Percentiles rank a stretch among this genome's conserved stretches.
Evolutionary conservation across 1,284 basidiomycete species (phyloP).

Genomic region (Malassezia psittaci): DNA sequence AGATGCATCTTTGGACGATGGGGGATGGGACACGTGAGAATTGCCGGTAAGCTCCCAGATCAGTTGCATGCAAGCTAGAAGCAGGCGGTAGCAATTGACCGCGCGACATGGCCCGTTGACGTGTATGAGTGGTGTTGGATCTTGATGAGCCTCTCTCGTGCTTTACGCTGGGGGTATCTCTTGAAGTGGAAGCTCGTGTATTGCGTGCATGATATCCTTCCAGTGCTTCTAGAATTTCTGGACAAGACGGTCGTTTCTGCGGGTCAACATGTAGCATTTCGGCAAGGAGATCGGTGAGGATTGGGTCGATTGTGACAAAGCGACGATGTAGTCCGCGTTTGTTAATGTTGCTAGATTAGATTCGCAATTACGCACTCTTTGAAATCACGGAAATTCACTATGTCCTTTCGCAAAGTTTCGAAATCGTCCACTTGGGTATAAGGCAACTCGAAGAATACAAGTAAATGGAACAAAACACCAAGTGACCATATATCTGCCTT

Average conservation of each 20-base stretch:
- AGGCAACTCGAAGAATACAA: conserved; percentile 67
- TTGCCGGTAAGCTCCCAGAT: too few species aligned
- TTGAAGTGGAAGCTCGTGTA: background rate
- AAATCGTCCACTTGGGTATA: conserved; percentile 53
- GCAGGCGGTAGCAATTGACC: background rate
- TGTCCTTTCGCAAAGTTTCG: conserved; percentile 61
- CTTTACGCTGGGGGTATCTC: background rate
- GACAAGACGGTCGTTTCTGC: conserved; percentile 4
- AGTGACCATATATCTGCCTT: conserved; percentile 58
- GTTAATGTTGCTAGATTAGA: background rate
- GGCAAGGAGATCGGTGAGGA: background rate
- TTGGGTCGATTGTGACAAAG: background rate
- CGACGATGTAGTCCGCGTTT: background rate
- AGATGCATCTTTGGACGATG: too few species aligned
- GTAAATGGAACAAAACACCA: conserved; percentile 73
- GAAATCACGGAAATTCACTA: conserved; percentile 64
- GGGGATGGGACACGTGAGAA: too few species aligned
- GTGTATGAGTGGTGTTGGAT: background rate
- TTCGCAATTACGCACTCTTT: background rate
- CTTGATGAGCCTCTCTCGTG: too few species aligned
- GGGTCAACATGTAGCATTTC: conserved; percentile 10
- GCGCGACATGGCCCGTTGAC: background rate
- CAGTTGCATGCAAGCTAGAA: too few species aligned
- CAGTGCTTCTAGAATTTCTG: conserved; percentile 1
- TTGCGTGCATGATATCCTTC: background rate